Conservation (phyloP, 2,329 filamentous ascomycete species). For the Microdochium nivale region DNA sequence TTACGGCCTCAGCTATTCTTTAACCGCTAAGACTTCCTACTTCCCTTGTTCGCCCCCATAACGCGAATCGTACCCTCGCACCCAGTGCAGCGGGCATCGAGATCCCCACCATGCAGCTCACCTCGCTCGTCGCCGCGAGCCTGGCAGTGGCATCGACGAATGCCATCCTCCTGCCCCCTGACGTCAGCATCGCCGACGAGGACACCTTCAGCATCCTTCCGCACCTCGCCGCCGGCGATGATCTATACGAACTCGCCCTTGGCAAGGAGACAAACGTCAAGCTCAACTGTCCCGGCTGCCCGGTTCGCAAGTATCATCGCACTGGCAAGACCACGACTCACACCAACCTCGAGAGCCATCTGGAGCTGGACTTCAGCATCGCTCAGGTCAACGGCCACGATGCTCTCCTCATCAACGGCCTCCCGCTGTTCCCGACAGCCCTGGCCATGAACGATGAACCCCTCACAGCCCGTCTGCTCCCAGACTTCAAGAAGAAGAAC, state of each 20-base stretch:
- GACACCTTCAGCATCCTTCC: slow-evolving; percentile 18
- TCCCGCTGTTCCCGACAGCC: slow-evolving; percentile 48
- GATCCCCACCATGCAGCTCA: slow-evolving; percentile 21
- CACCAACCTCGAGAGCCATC: slow-evolving; percentile 27
- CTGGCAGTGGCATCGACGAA: slow-evolving; percentile 23
- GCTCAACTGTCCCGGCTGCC: slow-evolving; percentile 20
- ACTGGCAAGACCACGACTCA: slow-evolving; percentile 6
- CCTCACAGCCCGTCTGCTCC: slow-evolving; percentile 36
- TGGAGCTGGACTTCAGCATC: slow-evolving; percentile 47
- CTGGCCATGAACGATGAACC: slow-evolving; percentile 30
- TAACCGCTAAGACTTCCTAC: no score
- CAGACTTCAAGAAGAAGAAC: slow-evolving; percentile 22
- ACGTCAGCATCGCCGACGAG: slow-evolving; percentile 10
- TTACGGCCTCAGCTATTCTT: no score
- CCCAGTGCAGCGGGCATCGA: not conserved
- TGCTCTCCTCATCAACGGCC: slow-evolving; percentile 48
- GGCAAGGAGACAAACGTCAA: slow-evolving; percentile 10
- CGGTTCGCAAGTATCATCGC: slow-evolving; percentile 10
- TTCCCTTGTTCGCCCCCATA: not conserved
- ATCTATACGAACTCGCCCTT: slow-evolving; percentile 9
- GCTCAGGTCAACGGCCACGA: slow-evolving; percentile 32
- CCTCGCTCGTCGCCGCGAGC: slow-evolving; percentile 21
- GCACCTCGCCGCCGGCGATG: slow-evolving; percentile 9
- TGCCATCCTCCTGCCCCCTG: slow-evolving; percentile 20
- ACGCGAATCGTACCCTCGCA: not conserved